A percentile compares a stretch with the other conserved stretches of the same genome.
Conservation (phyloP, 1,284 basidiomycete species). For the Filobasidium uniguttulatum region DNA sequence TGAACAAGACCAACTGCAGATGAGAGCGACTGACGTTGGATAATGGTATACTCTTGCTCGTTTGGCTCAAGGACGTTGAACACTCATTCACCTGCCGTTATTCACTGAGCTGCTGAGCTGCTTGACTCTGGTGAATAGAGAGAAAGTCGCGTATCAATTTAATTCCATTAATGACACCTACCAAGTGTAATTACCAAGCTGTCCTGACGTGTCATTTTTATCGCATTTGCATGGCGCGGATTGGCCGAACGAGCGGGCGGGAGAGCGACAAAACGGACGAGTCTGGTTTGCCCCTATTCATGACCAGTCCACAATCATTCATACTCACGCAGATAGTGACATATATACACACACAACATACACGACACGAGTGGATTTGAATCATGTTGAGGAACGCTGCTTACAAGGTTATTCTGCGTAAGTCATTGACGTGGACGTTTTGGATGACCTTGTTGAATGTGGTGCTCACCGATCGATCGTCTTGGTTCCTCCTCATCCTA, state of each 20-base stretch:
- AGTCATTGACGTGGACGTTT: background rate
- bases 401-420: conserved; percentile 7
- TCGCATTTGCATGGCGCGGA: background rate
- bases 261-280: background rate
- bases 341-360: background rate
- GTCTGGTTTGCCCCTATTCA: background rate
- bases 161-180: too few species aligned
- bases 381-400: conserved; percentile 11
- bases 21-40: too few species aligned
- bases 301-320: background rate
- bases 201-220: background rate
- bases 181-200: too few species aligned
- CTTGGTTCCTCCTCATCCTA: background rate
- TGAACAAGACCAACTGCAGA: too few species aligned
- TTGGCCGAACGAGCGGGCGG: background rate
- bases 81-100: too few species aligned
- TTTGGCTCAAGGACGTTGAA: too few species aligned
- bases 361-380: background rate
- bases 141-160: too few species aligned
- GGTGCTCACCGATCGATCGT: background rate
- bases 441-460: background rate
- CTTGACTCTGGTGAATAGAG: too few species aligned
- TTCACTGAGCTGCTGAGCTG: too few species aligned
- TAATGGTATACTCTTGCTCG: too few species aligned
- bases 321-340: background rate